Evolutionary conservation across 352 stramenopile species (phyloP).

Genomic region (Phytophthora sp.): DNA sequence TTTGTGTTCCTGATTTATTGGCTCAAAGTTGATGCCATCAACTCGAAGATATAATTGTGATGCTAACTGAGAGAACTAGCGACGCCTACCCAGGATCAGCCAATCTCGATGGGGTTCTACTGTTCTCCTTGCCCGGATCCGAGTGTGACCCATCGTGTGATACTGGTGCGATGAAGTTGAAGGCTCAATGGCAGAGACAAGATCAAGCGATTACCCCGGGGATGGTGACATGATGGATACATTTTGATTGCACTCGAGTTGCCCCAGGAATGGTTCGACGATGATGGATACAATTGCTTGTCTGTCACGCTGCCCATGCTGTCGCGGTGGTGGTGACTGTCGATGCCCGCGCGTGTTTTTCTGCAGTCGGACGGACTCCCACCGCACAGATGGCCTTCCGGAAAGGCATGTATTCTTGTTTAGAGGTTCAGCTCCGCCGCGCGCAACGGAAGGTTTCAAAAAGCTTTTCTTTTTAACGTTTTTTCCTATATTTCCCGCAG

Average conservation of each 20-base stretch:
- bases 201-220: too few species aligned
- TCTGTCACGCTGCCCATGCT: slow-evolving; percentile 5
- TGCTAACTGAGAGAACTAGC: neutral
- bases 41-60: neutral
- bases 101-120: neutral
- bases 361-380: slow-evolving; percentile 26
- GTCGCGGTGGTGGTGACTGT: slow-evolving; percentile 13
- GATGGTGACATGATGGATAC: slow-evolving; percentile 34
- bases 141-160: slow-evolving; percentile 19
- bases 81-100: neutral
- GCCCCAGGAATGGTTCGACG: too few species aligned
- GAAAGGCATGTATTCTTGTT: slow-evolving; percentile 9
- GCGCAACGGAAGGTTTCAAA: too few species aligned
- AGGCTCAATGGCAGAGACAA: slow-evolving; percentile 25
- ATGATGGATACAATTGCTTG: slow-evolving; percentile 36
- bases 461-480: too few species aligned
- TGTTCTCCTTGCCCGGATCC: slow-evolving; percentile 1
- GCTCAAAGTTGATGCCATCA: too few species aligned
- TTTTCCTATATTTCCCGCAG: too few species aligned
- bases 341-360: slow-evolving; percentile 28
- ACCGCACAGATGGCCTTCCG: too few species aligned
- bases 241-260: too few species aligned
- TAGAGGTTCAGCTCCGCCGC: too few species aligned
- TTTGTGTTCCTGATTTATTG: slow-evolving; percentile 29
- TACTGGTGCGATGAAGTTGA: slow-evolving; percentile 19